Percentiles rank a stretch among this genome's conserved stretches.
Evolutionary conservation across 257 asterid genomes (phyloP).

Genomic region (Coffea canephora): DNA sequence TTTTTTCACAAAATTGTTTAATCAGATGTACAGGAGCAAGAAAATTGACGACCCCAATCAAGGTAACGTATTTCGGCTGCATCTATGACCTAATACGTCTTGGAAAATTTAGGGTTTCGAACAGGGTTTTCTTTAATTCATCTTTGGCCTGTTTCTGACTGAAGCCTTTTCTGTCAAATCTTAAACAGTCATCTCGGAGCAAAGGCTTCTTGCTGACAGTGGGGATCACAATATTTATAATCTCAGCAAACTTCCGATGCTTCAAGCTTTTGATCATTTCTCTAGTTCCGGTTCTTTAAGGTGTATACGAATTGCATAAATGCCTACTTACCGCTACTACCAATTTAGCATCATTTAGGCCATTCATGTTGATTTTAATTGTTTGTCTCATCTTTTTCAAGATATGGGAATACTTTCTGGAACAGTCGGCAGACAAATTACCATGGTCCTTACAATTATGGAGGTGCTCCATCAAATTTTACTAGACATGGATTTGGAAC

Average conservation of each 20-base stretch:
- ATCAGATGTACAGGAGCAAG: constrained; percentile 94
- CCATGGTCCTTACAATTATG: constrained; percentile 34
- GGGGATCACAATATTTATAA: constrained; percentile 75
- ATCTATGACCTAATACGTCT: neutral
- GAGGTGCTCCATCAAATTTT: constrained; percentile 28
- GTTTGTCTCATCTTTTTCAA: constrained; percentile 8
- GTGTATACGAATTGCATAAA: constrained; percentile 20
- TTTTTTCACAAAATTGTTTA: constrained; percentile 14
- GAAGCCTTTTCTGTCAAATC: neutral
- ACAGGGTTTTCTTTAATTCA: constrained; percentile 11
- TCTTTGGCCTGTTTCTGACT: neutral
- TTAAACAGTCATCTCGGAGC: constrained; percentile 49
- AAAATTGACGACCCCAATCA: constrained; percentile 87
- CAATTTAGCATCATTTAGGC: neutral
- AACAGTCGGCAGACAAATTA: constrained; percentile 25
- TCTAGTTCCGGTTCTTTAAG: constrained; percentile 46
- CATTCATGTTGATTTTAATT: neutral
- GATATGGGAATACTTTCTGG: constrained; percentile 51
- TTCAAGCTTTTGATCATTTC: constrained; percentile 56
- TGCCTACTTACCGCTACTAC: neutral
- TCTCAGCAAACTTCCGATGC: constrained; percentile 78
- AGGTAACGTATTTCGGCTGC: constrained; percentile 38
- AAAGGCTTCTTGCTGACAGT: constrained; percentile 57
- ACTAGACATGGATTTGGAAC: constrained; percentile 25
- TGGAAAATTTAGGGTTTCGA: constrained; percentile 28